Evolutionary conservation across 2,329 filamentous ascomycete species (phyloP).

Genomic region (Verticillium albo-atrum): DNA sequence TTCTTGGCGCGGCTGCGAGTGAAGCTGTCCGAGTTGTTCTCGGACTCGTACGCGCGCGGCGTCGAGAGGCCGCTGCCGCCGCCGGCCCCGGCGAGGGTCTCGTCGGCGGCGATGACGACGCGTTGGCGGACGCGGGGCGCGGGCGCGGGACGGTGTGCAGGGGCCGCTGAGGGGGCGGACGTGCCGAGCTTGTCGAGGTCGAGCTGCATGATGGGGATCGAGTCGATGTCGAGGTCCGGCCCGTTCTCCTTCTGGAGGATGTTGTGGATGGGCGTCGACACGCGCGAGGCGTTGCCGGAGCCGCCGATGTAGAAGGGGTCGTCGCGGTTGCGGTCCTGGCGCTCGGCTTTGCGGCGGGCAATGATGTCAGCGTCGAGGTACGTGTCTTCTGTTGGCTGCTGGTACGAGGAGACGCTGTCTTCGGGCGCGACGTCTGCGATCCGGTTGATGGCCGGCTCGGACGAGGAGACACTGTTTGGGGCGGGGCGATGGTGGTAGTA

Average conservation of each 20-base stretch:
- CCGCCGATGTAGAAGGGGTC: conserved; percentile 90
- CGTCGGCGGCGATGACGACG: conserved; percentile 68
- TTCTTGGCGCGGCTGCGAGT: conserved; percentile 46
- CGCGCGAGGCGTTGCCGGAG: conserved; percentile 44
- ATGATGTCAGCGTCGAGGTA: conserved; percentile 70
- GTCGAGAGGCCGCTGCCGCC: conserved; percentile 40
- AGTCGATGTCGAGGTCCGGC: conserved; percentile 81
- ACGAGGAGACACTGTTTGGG: conserved; percentile 45
- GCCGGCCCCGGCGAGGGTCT: conserved; percentile 54
- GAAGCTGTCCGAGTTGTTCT: conserved; percentile 43
- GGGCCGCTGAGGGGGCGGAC: conserved; percentile 19
- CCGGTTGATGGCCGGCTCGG: conserved; percentile 50
- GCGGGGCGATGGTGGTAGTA: conserved; percentile 59
- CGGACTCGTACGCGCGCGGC: conserved; percentile 48
- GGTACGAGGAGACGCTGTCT: conserved; percentile 49
- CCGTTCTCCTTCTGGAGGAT: conserved; percentile 70
- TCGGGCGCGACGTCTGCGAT: conserved; percentile 41
- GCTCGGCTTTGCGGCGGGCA: conserved; percentile 69
- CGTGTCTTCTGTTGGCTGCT: conserved; percentile 56
- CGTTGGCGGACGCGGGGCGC: conserved; percentile 46
- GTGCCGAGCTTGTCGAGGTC: conserved; percentile 59
- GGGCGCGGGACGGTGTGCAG: conserved; percentile 5
- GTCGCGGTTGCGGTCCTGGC: conserved; percentile 78
- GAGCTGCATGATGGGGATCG: conserved; percentile 93
- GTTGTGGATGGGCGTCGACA: conserved; percentile 73